Evolutionary conservation across 1,284 basidiomycete genomes (phyloP), one percentile per base, ranked within the genome.

Genomic region (Rhodotorula glutinis): DNA sequence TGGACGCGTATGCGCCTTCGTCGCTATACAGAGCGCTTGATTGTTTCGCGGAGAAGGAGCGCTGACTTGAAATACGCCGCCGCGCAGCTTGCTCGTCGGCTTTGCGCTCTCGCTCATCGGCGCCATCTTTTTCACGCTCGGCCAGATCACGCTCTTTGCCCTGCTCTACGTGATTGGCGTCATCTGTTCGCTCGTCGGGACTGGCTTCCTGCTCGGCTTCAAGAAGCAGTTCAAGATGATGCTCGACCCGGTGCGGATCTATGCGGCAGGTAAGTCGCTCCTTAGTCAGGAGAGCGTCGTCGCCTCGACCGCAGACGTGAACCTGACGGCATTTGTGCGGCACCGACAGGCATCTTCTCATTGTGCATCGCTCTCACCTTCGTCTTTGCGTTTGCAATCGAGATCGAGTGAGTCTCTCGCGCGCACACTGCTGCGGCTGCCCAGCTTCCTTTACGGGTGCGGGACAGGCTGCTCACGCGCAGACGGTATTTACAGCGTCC

Each of bases 141-240:
- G 88, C 1, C 82, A 84, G 59, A 76, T 89, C 51, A 79, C 82
- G n/a, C 82, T 85, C 62, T 97, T 97, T 77, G 90, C 77, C 91
- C 88, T 89, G 19, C 82, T 97, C 52, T 97, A 92, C 81, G 85
- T 83, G 40, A 71, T 95, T 52, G 94, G 93, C 41, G 89, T 90
- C 60, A 79, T 96, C 67, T 79, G 95, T 64, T 88, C 89, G 16
- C 84, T 97, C 60, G 79, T 90, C 66, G 93, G 92, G 33, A 94
- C 92, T 0, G 92, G 92, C 2, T 95, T 94, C 81, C 80, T 95
- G 75, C 86, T 94, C 73, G 91, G 88, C 85, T 94, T 93, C 79
- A 78, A 80, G 69, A 88, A 85, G 72, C 92, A 94, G 78, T 67
- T 89, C 51, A 89, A 91, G 79, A 82, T 90, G 72, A 90, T 90